Evolutionary conservation across 345 rosid species (phyloP), one percentile per base, ranked within the genome.

Genomic region (Reutealis trisperma): DNA sequence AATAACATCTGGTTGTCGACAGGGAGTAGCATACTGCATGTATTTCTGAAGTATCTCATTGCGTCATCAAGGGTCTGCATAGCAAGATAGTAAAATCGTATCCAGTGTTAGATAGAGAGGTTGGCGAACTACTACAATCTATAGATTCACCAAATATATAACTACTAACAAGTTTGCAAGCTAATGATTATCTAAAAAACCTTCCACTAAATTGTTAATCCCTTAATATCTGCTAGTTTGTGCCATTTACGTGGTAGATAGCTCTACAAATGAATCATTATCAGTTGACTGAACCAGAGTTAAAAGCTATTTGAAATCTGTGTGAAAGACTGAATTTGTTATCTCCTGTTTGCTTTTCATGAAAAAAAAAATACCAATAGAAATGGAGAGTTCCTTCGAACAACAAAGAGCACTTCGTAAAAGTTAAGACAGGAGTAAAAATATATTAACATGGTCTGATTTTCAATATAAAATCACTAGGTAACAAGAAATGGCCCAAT

Each of bases 1-100:
- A 93, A 61, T 81, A 90, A 22, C 76, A 93, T 84, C 64, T 84
- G 81, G 75, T 84, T 71, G 47, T 88, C 75, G 57, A 93, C 87
- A 19, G 76, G 12, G 1, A 89, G 86, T 71, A 93, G 85, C 85
- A 78, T 81, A 27, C 78, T 82, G 76, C 86, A 90, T 64, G 90
- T 80, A 75, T 84, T 90, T 77, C 66, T 85, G 68, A 83, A 91
- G 84, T 70, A 84, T 77, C 80, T 80, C 73, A 93, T 83, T n/a
- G 89, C 69, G 55, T 90, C 98, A 51, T 85, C 89, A 59, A 93
- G 93, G 41, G 93, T 93, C 96, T 93, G 88, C 78, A 79, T 10
- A 68, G 66, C 32, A 80, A 47, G 61, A 78, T 54, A 65, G 51
- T 47, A 15, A 47, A 47, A 47, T 47, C 0, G 51, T 47, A 47